Base-by-base conservation (phyloP, 805 yeast species). In the Saccharomycopsis capsularis region DNA sequence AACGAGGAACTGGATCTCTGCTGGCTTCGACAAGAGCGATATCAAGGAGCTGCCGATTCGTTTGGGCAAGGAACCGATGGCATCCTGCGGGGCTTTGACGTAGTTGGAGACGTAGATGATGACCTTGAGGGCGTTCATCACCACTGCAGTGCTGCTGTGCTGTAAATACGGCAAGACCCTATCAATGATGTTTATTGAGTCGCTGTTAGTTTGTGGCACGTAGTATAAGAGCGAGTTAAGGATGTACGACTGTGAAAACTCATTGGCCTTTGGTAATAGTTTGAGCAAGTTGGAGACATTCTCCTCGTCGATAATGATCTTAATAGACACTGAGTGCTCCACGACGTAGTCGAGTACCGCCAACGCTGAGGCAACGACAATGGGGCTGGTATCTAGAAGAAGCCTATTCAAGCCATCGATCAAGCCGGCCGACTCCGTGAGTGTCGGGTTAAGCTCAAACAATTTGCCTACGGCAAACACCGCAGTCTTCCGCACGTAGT, bases 1-100 rank as follows among this genome's bases (percentile, higher is more conserved):
- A 1, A 83, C 84, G 41, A 89, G 68, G 61, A 89, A 91, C 63
- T 88, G 95, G 23, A 87, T 70, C 62, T 91, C 97, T 0, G 90
- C 67, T 0, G 90, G 86, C 59, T 85, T 86, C 2, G 86, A 71
- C 51, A 89, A 67, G 30, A 89, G 64, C 3, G 87, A 75, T 1
- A 81, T 74, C 40, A 89, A 67, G 0, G 93, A 79, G 11, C 80
- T 74, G 0, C 93, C 86, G 44, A 88, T 66, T 52, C 82, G 68
- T 48, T 74, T 72, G 5, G 80, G 70, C 16, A 82, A 63, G 2
- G 67, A 58, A 1, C 86, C 82, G 3, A 85, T 60, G n/a, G 71
- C 70, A 30, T 74, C 72, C 27, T 74, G 78, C 0, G 82, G 71
- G 44, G 69, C 69, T 23, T 72, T 72, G 15, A 83, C 79, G 62